A percentile compares a stretch with the other conserved stretches of the same genome.
Evolutionary conservation across 2,329 filamentous ascomycete species (phyloP).

Genomic region (Colletotrichum trifolii): DNA sequence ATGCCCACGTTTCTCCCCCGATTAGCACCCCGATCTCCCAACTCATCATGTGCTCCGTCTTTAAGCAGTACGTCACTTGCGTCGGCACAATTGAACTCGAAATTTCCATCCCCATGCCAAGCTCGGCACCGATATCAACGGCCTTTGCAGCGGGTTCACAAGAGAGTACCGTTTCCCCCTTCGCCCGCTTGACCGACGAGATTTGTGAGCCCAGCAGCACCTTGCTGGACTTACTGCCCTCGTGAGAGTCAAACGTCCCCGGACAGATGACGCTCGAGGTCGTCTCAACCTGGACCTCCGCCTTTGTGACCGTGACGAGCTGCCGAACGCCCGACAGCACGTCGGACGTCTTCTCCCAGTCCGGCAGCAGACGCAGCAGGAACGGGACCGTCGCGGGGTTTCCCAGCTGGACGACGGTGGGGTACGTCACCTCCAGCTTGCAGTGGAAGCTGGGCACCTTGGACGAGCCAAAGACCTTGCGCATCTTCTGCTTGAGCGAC

Average conservation of each 20-base stretch:
- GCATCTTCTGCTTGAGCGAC: slow-evolving; percentile 46
- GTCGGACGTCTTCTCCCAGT: slow-evolving; percentile 33
- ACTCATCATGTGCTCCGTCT: slow-evolving; percentile 1
- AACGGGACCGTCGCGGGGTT: slow-evolving; percentile 40
- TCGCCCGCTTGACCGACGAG: background rate
- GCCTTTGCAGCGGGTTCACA: background rate
- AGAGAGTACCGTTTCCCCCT: background rate
- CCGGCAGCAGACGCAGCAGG: slow-evolving; percentile 35
- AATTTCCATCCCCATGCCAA: background rate
- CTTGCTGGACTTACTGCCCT: slow-evolving; percentile 6
- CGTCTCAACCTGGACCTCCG: slow-evolving; percentile 37
- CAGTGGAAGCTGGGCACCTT: slow-evolving; percentile 46
- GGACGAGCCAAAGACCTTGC: slow-evolving; percentile 45
- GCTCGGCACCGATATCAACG: slow-evolving; percentile 3
- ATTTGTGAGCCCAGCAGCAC: background rate
- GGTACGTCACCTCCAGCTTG: slow-evolving; percentile 41
- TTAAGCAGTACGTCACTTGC: slow-evolving; percentile 9
- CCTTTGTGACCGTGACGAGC: slow-evolving; percentile 31
- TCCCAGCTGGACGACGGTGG: slow-evolving; percentile 44
- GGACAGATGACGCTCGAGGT: slow-evolving; percentile 33
- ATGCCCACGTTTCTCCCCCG: slow-evolving; percentile 4
- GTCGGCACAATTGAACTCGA: background rate
- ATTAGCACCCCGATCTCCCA: slow-evolving; percentile 1
- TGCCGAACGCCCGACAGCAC: slow-evolving; percentile 31
- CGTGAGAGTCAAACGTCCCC: slow-evolving; percentile 13